Evolutionary conservation across 495 filamentous ascomycete genomes (phyloP).

Genomic region (Penicillium daleae): DNA sequence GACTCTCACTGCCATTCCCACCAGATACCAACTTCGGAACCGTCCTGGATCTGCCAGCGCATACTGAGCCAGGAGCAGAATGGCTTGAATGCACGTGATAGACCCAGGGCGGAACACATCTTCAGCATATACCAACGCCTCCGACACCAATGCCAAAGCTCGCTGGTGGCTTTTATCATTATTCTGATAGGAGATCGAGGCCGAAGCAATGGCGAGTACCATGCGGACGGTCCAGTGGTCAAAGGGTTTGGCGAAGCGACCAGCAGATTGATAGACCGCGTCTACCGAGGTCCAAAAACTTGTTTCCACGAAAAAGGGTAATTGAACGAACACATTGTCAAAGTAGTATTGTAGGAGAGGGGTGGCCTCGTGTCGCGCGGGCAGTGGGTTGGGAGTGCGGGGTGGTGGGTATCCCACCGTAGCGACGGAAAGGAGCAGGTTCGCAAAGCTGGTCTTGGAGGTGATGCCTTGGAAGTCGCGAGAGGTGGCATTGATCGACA

Average conservation of each 20-base stretch:
- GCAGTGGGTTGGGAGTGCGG: constrained; percentile 60
- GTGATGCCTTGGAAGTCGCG: constrained; percentile 89
- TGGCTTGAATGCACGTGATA: constrained; percentile 78
- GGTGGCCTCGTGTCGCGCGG: constrained; percentile 64
- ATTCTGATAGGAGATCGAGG: constrained; percentile 67
- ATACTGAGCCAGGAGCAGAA: constrained; percentile 84
- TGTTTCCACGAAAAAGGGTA: constrained; percentile 79
- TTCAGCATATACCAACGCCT: constrained; percentile 75
- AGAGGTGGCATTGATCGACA: constrained; percentile 91
- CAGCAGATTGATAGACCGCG: constrained; percentile 70
- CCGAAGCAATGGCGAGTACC: constrained; percentile 81
- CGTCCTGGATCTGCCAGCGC: constrained; percentile 84
- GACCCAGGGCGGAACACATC: constrained; percentile 82
- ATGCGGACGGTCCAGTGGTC: constrained; percentile 87
- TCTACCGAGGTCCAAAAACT: constrained; percentile 75
- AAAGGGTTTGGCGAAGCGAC: constrained; percentile 63
- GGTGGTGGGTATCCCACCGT: constrained; percentile 66
- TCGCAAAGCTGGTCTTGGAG: constrained; percentile 82
- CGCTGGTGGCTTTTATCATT: constrained; percentile 66
- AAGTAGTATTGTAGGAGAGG: constrained; percentile 80
- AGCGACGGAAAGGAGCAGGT: constrained; percentile 75
- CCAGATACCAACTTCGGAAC: constrained; percentile 88
- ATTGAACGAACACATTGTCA: constrained; percentile 73
- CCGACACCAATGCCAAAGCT: constrained; percentile 66
- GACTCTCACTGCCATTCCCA: constrained; percentile 82